Evolutionary conservation across 148 eudicot genomes (phyloP).

Genomic region (Rhododendron williamsianum): DNA sequence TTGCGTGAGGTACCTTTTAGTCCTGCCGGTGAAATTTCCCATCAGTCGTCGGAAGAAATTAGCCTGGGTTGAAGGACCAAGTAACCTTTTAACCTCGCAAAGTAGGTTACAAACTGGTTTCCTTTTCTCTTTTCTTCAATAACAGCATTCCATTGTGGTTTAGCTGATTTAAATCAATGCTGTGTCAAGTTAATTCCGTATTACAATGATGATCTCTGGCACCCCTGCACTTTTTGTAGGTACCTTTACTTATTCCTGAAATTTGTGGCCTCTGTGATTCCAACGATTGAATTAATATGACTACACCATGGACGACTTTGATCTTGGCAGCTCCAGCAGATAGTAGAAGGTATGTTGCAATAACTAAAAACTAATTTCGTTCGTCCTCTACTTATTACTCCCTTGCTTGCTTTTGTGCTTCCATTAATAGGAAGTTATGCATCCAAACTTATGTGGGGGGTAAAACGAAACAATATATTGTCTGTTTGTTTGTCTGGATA

Average conservation of each 20-base stretch:
- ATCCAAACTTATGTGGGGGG: background rate
- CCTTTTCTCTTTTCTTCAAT: too few species aligned
- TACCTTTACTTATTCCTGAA: constrained; percentile 93
- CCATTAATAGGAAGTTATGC: background rate
- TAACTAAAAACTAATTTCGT: background rate
- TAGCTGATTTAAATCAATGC: background rate
- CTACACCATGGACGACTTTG: constrained; percentile 98
- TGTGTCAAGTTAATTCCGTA: background rate
- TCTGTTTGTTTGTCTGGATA: too few species aligned
- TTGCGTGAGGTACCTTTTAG: too few species aligned
- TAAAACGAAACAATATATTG: background rate
- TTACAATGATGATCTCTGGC: background rate
- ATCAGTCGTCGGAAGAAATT: too few species aligned
- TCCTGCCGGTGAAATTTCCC: too few species aligned
- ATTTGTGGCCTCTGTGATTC: constrained; percentile 93
- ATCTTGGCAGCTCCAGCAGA: constrained; percentile 73
- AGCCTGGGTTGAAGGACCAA: background rate
- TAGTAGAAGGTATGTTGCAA: constrained; percentile 30
- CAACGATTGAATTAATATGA: constrained; percentile 82
- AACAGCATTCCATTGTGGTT: background rate
- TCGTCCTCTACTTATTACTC: background rate
- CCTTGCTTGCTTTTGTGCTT: background rate
- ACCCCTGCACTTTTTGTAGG: constrained; percentile 33
- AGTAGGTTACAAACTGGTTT: background rate
- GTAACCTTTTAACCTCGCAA: background rate